phyloP scores from a whole-genome alignment of 768 basidiomycete species.

The Cystofilobasidium ferigula region DNA sequence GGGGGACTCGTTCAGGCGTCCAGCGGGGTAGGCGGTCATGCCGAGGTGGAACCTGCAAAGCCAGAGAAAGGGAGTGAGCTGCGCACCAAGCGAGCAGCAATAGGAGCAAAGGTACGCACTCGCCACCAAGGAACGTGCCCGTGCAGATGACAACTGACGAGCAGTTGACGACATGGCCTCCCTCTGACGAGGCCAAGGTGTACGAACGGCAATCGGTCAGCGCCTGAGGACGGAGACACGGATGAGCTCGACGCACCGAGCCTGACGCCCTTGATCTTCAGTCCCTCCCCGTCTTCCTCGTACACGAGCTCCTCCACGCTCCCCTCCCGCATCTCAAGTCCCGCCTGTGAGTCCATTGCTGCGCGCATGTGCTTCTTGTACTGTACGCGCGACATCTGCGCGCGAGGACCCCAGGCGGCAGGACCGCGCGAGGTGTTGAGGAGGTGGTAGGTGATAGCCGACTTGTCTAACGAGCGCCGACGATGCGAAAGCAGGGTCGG shows the following conservation, averaged over 20 bases:
- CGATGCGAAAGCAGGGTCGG: not conserved
- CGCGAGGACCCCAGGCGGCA: slow-evolving; percentile 83
- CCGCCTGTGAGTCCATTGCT: slow-evolving; percentile 53
- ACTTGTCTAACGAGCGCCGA: slow-evolving; percentile 49
- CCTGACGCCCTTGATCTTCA: slow-evolving; percentile 50
- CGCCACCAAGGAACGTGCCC: slow-evolving; percentile 80
- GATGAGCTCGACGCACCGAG: slow-evolving; percentile 49
- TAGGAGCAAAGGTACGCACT: slow-evolving; percentile 35
- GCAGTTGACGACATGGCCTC: slow-evolving; percentile 55
- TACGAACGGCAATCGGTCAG: too few relatives aligned
- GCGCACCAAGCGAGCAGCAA: too few relatives aligned
- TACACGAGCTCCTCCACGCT: slow-evolving; percentile 58
- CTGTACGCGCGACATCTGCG: slow-evolving; percentile 73
- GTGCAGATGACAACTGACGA: slow-evolving; percentile 78
- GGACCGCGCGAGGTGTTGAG: slow-evolving; percentile 75
- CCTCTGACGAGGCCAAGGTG: not conserved
- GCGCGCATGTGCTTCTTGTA: slow-evolving; percentile 77
- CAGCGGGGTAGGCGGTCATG: slow-evolving; percentile 50
- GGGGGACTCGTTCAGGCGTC: slow-evolving; percentile 60
- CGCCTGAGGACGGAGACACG: not conserved
- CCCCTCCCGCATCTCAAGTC: slow-evolving; percentile 57
- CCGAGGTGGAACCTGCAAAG: slow-evolving; percentile 64
- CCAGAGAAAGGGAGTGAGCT: not conserved
- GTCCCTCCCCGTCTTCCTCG: slow-evolving; percentile 28
- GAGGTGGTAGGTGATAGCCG: slow-evolving; percentile 79